These are phyloP conservation scores for Heliamphora pulchella DNA, from an alignment of 179 eudicot species.

Conservation along the genomic window DNA sequence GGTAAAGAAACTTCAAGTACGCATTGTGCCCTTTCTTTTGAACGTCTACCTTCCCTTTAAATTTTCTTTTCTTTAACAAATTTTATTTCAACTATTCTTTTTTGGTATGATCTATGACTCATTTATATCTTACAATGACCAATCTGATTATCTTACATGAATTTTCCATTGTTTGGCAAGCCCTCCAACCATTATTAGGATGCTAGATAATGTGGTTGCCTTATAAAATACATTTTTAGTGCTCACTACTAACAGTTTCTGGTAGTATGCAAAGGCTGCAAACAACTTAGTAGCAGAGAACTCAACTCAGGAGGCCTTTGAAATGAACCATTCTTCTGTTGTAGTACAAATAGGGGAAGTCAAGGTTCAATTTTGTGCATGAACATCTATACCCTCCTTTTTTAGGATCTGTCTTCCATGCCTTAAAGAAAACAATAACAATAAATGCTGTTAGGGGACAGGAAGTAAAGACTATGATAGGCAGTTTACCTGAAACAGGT, in stretches of 20 bases:
- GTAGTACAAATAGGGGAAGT: slow-evolving; percentile 2
- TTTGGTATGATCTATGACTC: neutral
- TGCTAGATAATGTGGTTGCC: too few relatives aligned
- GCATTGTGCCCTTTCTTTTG: too few relatives aligned
- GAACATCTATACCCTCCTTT: neutral
- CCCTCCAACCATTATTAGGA: neutral
- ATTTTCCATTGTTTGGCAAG: neutral
- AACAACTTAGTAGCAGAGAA: neutral
- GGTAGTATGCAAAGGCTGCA: neutral
- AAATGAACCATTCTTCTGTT: neutral
- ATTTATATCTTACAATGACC: neutral
- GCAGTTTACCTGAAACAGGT: slow-evolving; percentile 36
- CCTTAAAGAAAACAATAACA: neutral
- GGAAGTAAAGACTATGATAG: neutral
- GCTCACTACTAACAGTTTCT: too few relatives aligned
- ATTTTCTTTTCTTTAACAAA: neutral
- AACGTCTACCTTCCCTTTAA: neutral
- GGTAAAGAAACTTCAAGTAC: too few relatives aligned
- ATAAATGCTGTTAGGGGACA: neutral
- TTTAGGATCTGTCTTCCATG: neutral
- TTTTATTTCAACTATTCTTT: neutral
- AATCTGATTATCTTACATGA: neutral
- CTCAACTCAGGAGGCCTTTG: neutral
- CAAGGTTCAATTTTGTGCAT: neutral
- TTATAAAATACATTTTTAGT: too few relatives aligned